Evolutionary conservation across 352 stramenopile genomes (phyloP).

Genomic region (Pythium sp.): DNA sequence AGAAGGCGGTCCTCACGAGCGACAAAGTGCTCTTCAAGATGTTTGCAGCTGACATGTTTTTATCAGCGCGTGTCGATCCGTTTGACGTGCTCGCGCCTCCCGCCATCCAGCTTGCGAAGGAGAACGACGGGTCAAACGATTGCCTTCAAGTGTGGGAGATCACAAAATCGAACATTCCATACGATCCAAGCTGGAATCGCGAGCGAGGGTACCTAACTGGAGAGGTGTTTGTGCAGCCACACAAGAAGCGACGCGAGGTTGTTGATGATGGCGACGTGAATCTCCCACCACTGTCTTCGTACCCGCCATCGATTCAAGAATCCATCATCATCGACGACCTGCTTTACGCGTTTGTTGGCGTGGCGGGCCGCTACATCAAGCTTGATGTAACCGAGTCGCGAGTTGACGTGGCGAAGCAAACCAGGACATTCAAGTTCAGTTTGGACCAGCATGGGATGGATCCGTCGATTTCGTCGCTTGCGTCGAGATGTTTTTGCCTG

Average conservation of each 20-base stretch:
- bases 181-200: constrained; percentile 83
- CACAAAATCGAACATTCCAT: constrained; percentile 86
- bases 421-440: constrained; percentile 54
- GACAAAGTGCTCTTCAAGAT: constrained; percentile 78
- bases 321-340: constrained; percentile 83
- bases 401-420: constrained; percentile 26
- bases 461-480: constrained; percentile 70
- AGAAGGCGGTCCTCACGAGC: constrained; percentile 62
- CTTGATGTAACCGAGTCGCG: constrained; percentile 49
- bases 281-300: constrained; percentile 62
- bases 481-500: constrained; percentile 60
- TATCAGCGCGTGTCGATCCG: constrained; percentile 37
- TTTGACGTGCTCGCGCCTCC: constrained; percentile 23
- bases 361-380: constrained; percentile 84
- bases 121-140: constrained; percentile 49
- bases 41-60: constrained; percentile 52
- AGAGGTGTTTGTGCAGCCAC: constrained; percentile 50
- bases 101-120: constrained; percentile 40
- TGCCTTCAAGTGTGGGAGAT: constrained; percentile 75
- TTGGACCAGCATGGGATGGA: constrained; percentile 76
- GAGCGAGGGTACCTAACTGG: constrained; percentile 79
- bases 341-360: constrained; percentile 74
- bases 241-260: constrained; percentile 39
- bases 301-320: constrained; percentile 75
- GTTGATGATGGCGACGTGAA: constrained; percentile 44